Evolutionary conservation across 805 yeast genomes (phyloP), one percentile per base, ranked within the genome.

Genomic region (Metschnikowia noctiluminum): DNA sequence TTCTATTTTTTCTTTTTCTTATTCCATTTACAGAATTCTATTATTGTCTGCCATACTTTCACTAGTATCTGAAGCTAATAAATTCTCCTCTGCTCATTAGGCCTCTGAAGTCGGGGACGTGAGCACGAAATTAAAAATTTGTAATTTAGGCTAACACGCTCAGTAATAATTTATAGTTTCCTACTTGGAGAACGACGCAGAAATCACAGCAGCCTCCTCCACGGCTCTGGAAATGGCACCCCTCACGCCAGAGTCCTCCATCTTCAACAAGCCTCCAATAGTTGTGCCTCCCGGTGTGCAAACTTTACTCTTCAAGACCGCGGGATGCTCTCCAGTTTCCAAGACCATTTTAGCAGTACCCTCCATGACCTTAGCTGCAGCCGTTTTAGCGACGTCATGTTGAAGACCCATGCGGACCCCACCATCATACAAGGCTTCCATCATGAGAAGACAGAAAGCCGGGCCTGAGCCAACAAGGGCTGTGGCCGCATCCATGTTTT

Each of bases 241-340:
- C 70, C 96, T 85, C 41, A 94, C 87, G 43, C 92, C 95, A 42
- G 81, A 82, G 57, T 89, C 96, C 72, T 94, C 99, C 85, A 94
- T 82, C 55, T 84, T 89, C 67, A 92, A 78, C 50, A 94, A 73
- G 0, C 99, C 99, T 9, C 96, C 96, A 64, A 94, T 94, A 4
- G 99, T 94, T 43, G 97, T 91, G 32, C 99, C 99, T 30, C 94
- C 99, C 26, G 99, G 99, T 0, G 99, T 94, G 64, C 97, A 90
- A 8, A 94, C 94, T 59, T 84, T 85, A 64, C 87, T 83, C 64
- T 88, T 88, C 64, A 94, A 77, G 11, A 80, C 89, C 15, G 94
- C 92, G 10, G 99, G 99, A 62, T 92, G 97, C 39, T 77, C 81
- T 3, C 89, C 90, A 10, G 90, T 84, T 56, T 81, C 80, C 54